These are phyloP conservation scores for Fusarium sp. DNA, from an alignment of 2,329 filamentous ascomycete species.

Conservation along the genomic window DNA sequence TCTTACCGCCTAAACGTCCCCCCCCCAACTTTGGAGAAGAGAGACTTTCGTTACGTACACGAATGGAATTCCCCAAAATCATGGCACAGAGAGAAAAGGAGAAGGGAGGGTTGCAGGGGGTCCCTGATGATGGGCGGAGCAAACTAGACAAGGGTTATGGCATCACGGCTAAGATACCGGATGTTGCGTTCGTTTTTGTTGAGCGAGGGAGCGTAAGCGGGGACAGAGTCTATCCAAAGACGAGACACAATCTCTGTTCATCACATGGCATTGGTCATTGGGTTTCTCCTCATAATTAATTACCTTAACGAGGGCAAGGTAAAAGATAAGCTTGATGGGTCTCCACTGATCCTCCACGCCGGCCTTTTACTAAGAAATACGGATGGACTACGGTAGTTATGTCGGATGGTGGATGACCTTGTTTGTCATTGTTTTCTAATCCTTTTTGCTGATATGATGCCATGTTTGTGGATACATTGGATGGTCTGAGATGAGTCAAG, in stretches of 20 bases:
- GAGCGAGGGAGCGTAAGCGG: neutral
- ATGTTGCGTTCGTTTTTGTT: constrained; percentile 6
- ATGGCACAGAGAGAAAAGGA: neutral
- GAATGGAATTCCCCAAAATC: constrained; percentile 9
- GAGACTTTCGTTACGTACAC: constrained; percentile 17
- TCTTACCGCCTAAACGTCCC: constrained; percentile 8
- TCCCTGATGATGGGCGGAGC: neutral
- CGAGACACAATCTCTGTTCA: constrained; percentile 12
- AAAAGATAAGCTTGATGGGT: constrained; percentile 32
- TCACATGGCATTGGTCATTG: constrained; percentile 20
- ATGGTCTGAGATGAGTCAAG: constrained; percentile 34
- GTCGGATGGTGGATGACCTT: neutral
- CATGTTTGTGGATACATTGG: constrained; percentile 5
- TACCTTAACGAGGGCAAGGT: neutral
- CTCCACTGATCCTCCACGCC: constrained; percentile 28
- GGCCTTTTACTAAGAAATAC: neutral
- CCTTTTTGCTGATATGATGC: constrained; percentile 10
- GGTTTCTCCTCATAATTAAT: constrained; percentile 19
- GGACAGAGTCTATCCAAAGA: neutral
- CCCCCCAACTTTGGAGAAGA: constrained; percentile 23
- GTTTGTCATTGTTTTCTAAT: neutral
- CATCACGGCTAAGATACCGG: constrained; percentile 26
- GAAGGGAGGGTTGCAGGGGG: constrained; percentile 23
- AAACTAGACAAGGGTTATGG: constrained; percentile 4
- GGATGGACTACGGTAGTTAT: neutral